Base-by-base conservation (phyloP, 768 basidiomycete genomes). In the Sistotremastrum suecicum region DNA sequence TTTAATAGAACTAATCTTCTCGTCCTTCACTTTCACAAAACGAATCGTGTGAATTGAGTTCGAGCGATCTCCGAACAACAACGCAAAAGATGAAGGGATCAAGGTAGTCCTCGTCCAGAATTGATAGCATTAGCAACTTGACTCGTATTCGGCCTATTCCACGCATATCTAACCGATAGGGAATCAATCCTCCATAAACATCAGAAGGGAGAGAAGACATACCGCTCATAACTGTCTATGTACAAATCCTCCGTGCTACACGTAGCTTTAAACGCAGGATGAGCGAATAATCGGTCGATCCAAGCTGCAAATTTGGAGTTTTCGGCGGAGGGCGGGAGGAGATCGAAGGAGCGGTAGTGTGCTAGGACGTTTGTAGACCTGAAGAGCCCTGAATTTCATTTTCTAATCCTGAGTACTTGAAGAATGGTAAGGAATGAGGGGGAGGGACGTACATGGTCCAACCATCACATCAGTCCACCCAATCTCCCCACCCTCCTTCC, bases 111-210 rank as follows among this genome's bases (percentile, higher is more conserved):
- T 43, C 65, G 68, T 20, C 81, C 82, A 5, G 72, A 59, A 48
- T 85, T 85, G 53, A 84, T 84, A 3, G 83, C 83, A 51, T 74
- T 76, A 4, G 81, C 82, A 7, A 83, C 78, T 53, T 78, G 77
- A 52, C 81, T 83, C 3, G 82, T 83, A 55, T 83, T 80, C 3
- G 83, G 80, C 32, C 81, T 67, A 54, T 86, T 86, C 55, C 75
- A 78, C 0, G 83, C 82, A 54, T 84, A 85, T 55, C 83, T 85
- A 48, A 20, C 20, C 20, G 30, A 34, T 5, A 35, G 29, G 42
- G 32, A 48, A 20, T 29, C 34, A 20, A 0, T 8, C 33, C 44
- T 42, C n/a, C 20, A 9, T 20, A 39, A 8, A 42, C 5, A 12
- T 30, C 37, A 10, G 9, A 7, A 39, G 5, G 4, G 12, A 9